phyloP scores from a whole-genome alignment of 2,329 filamentous ascomycete genomes.

The Ramularia collo-cygni region DNA sequence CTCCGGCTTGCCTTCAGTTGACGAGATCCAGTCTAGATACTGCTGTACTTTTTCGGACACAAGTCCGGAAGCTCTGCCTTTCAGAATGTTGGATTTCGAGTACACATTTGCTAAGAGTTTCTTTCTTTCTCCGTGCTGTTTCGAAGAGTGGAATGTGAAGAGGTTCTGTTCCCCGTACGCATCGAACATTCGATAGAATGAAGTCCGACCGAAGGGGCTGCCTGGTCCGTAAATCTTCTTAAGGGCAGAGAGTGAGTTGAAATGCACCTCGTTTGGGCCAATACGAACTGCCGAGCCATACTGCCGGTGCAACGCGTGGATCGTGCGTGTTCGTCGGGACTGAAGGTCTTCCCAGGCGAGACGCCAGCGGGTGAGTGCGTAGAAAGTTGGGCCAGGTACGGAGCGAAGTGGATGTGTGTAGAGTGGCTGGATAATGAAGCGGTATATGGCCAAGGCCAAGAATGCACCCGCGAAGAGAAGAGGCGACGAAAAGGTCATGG shows the following conservation, averaged over 20 bases:
- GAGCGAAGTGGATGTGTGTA: conserved; percentile 12
- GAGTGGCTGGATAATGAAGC: conserved; percentile 10
- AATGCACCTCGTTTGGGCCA: conserved; percentile 42
- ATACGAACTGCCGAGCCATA: conserved; percentile 46
- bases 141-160: conserved; percentile 43
- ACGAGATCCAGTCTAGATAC: conserved; percentile 39
- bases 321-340: conserved; percentile 37
- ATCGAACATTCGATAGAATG: conserved; percentile 52
- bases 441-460: conserved; percentile 4
- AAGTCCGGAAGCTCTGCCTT: conserved; percentile 26
- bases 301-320: conserved; percentile 38
- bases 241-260: conserved; percentile 40
- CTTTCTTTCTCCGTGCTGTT: conserved; percentile 45
- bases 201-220: conserved; percentile 43
- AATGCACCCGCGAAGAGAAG: background rate
- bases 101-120: conserved; percentile 49
- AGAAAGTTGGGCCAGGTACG: conserved; percentile 36
- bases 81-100: conserved; percentile 43
- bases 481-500: background rate
- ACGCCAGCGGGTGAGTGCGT: conserved; percentile 40
- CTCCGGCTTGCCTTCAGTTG: conserved; percentile 21
- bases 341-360: conserved; percentile 41
- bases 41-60: conserved; percentile 36
- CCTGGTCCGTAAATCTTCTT: conserved; percentile 51
- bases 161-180: conserved; percentile 47